Conservation (phyloP, 345 rosid species). For the Euphorbia pulcherrima region DNA sequence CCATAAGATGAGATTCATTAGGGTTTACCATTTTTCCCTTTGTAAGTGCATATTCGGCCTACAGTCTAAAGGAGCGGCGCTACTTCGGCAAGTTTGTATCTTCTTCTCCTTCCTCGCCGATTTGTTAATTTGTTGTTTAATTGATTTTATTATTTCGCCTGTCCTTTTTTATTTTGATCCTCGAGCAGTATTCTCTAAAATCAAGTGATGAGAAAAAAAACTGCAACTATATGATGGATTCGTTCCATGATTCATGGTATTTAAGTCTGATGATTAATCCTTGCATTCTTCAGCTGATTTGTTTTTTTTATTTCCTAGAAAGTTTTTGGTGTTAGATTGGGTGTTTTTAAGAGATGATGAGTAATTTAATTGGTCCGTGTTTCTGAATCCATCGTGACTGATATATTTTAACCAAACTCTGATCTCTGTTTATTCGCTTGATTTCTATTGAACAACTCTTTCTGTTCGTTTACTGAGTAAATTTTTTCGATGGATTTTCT, state of each 20-base stretch:
- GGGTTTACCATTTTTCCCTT: no score
- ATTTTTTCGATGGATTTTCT: neutral
- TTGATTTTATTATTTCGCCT: neutral
- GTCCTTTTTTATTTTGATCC: neutral
- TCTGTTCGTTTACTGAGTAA: neutral
- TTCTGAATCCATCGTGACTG: slow-evolving; percentile 21
- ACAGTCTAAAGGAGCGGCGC: no score
- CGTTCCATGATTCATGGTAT: slow-evolving; percentile 21
- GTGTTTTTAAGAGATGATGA: slow-evolving; percentile 12
- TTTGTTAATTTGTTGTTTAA: neutral
- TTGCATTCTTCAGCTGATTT: neutral
- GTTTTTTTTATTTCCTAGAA: no score
- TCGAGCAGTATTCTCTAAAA: slow-evolving; percentile 15
- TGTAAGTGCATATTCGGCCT: no score
- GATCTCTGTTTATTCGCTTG: neutral
- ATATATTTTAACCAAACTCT: slow-evolving; percentile 10
- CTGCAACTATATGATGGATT: slow-evolving; percentile 24
- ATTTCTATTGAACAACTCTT: neutral
- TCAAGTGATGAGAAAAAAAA: slow-evolving; percentile 21
- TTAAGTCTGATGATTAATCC: slow-evolving; percentile 19
- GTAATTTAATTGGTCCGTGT: slow-evolving; percentile 22
- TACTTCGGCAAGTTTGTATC: no score
- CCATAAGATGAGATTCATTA: no score
- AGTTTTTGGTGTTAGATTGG: neutral
- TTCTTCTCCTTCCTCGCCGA: no score